Percentiles rank a stretch among this genome's conserved stretches.
phyloP scores from a whole-genome alignment of 139 green algal genomes.

The Tetradesmus lagerheimii region DNA sequence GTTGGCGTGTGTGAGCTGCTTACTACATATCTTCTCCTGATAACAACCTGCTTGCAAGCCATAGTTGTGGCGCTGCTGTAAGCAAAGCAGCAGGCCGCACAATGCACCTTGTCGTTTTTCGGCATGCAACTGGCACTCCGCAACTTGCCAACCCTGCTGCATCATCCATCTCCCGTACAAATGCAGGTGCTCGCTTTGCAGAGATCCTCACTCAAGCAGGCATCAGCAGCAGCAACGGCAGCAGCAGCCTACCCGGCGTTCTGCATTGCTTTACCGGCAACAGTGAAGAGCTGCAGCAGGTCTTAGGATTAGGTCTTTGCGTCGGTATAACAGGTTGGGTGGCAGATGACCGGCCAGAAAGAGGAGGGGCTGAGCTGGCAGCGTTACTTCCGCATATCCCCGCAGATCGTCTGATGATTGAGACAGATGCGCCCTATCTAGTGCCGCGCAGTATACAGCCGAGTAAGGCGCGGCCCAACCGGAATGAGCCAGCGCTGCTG shows the following conservation, averaged over 20 bases:
- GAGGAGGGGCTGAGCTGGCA: constrained; percentile 72
- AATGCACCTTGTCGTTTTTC: too few relatives aligned
- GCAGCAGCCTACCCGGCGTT: constrained; percentile 57
- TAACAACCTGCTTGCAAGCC: too few relatives aligned
- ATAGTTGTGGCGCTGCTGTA: too few relatives aligned
- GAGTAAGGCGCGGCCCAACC: constrained; percentile 60
- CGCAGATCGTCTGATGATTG: constrained; percentile 75
- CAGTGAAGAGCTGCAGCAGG: constrained; percentile 63
- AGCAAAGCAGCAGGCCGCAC: too few relatives aligned
- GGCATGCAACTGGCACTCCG: not conserved
- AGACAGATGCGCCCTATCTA: constrained; percentile 88
- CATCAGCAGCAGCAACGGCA: constrained; percentile 38
- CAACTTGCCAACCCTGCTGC: not conserved
- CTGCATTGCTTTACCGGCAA: constrained; percentile 87
- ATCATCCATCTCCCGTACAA: not conserved
- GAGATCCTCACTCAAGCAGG: constrained; percentile 61
- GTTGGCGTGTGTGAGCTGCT: too few relatives aligned
- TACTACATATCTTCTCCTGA: too few relatives aligned
- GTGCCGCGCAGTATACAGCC: constrained; percentile 59
- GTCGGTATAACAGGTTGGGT: constrained; percentile 88
- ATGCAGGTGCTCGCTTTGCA: constrained; percentile 50
- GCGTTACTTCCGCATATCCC: constrained; percentile 71
- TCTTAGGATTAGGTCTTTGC: constrained; percentile 68
- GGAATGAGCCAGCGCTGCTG: constrained; percentile 85
- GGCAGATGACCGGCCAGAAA: constrained; percentile 77